Base-by-base conservation (phyloP, 169 alveolate species). In the Blepharisma undulans region DNA sequence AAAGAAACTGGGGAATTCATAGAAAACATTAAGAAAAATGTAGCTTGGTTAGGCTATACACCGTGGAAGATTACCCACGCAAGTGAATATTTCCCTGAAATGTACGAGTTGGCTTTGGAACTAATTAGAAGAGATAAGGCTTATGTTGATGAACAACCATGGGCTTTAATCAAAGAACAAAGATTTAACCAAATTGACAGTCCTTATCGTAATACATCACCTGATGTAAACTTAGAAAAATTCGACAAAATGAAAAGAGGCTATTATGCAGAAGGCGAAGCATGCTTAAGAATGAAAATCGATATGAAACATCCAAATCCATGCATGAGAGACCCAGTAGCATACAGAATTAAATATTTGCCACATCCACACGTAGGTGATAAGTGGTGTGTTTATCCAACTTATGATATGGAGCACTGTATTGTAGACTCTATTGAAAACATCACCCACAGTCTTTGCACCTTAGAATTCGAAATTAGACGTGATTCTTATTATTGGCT, bases 371-470 rank as follows among this genome's bases (percentile, higher is more conserved):
- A 99, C 86, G 99, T 99, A 22, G 99, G 99, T 22, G 97, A 98
- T 89, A 96, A 97, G 92, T 99, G 99, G 99, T 95, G 98, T 88
- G 98, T 99, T 22, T 99, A 99, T 93, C 99, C 99, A 3, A 98
- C 99, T 96, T 99, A 99, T 96, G 99, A 99, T 96, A 99, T 97
- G 93, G 99, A 99, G 12, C 99, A 99, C 90, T 99, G 99, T 34
- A 98, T 99, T 90, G 98, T 98, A 72, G 99, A 99, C 92, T 98
- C 99, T 19, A 95, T 99, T 36, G 99, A 99, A 95, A 95, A 97
- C 85, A 98, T 99, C 77, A 98, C 99, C 48, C 99, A 99, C 95
- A 98, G 99, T 74, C 98, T 99, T 81, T 99, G 99, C 93, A 99
- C 99, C 0, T 92, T 99, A 87, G 99, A 99, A 95, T 99, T 99